Conservation (phyloP, 257 asterid genomes). For the Ajuga chamaepitys region DNA sequence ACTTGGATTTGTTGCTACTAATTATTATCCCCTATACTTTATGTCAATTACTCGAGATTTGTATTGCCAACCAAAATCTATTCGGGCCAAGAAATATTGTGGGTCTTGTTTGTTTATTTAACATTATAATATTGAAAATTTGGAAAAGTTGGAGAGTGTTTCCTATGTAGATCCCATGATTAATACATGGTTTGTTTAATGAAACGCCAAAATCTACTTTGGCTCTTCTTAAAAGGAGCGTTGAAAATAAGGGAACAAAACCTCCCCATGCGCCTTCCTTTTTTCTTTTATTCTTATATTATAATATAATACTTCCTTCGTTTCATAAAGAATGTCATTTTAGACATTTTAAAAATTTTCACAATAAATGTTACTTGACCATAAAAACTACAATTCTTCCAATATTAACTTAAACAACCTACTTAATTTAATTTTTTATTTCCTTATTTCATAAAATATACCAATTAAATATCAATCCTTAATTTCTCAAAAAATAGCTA, state of each 20-base stretch:
- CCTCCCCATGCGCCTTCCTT: neutral
- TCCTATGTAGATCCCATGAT: conserved; percentile 5
- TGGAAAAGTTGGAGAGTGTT: conserved; percentile 3
- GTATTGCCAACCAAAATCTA: neutral
- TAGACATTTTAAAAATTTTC: too few species aligned
- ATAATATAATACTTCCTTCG: too few species aligned
- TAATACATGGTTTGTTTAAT: neutral
- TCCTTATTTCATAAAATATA: too few species aligned
- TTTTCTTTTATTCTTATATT: neutral
- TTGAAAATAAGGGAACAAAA: neutral
- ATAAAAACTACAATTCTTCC: too few species aligned
- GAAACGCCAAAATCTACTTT: conserved; percentile 4
- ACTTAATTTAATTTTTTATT: too few species aligned
- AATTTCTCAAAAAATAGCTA: too few species aligned
- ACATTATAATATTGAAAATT: neutral
- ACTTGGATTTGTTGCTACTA: too few species aligned
- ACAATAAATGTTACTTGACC: too few species aligned
- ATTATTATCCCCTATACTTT: neutral
- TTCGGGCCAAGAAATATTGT: neutral
- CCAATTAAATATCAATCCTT: too few species aligned
- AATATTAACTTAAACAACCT: too few species aligned
- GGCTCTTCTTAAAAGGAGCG: conserved; percentile 15
- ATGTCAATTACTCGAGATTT: neutral
- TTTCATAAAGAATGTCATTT: too few species aligned
- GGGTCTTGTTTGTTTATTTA: neutral